Evolutionary conservation across 257 asterid species (phyloP).

Genomic region (Sherardia arvensis): DNA sequence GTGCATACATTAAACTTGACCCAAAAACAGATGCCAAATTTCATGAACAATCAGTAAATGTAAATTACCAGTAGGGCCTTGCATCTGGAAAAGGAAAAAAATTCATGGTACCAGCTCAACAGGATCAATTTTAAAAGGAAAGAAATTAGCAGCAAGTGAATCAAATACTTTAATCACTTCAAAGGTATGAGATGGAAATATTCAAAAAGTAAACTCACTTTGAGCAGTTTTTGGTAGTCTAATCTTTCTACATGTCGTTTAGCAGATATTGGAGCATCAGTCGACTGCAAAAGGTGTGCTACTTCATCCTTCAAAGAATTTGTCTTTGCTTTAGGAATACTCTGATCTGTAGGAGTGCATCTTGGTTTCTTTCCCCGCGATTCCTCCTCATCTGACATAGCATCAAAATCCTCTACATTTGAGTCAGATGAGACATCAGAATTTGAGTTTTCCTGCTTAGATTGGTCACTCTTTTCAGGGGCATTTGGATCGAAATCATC

Average conservation of each 20-base stretch:
- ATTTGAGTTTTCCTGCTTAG: conserved; percentile 50
- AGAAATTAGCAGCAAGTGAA: not conserved
- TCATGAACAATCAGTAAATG: not conserved
- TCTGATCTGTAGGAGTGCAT: conserved; percentile 14
- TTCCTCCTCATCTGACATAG: conserved; percentile 38
- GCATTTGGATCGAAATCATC: conserved; percentile 75
- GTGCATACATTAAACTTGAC: not conserved
- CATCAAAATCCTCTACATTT: conserved; percentile 78
- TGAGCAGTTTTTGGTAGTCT: conserved; percentile 76
- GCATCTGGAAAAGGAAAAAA: not conserved
- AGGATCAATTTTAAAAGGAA: not conserved
- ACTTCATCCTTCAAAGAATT: conserved; percentile 45
- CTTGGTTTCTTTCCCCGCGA: conserved; percentile 26
- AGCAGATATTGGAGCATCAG: conserved; percentile 36
- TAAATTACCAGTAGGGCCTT: not conserved
- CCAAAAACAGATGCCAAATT: not conserved
- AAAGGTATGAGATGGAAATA: not conserved
- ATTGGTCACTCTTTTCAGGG: conserved; percentile 33
- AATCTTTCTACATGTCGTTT: conserved; percentile 63
- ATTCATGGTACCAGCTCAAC: not conserved
- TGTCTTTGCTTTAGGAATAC: conserved; percentile 13
- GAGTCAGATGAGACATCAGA: conserved; percentile 94
- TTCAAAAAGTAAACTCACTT: conserved; percentile 47
- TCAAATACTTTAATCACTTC: not conserved
- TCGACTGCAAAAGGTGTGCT: conserved; percentile 43